Evolutionary conservation across 768 basidiomycete species (phyloP), one percentile per base, ranked within the genome.

Genomic region (Lyophyllum shimeji): DNA sequence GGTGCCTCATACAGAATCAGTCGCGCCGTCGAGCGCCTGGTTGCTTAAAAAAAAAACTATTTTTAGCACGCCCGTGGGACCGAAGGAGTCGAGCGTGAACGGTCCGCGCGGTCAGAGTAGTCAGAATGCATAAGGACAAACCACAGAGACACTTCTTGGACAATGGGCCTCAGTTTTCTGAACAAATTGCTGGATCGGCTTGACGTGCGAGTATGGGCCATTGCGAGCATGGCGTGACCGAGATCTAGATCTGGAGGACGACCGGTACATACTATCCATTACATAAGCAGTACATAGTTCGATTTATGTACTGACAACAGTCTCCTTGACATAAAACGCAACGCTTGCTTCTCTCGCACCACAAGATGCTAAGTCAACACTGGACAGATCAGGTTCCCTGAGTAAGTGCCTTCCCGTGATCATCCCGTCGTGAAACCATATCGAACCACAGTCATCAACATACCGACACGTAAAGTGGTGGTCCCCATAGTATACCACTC

Each of bases 161-260:
- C n/a, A n/a, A n/a, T n/a, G n/a, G n/a, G n/a, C n/a, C n/a, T n/a
- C n/a, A n/a, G n/a, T n/a, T n/a, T n/a, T n/a, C n/a, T n/a, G n/a
- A n/a, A n/a, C n/a, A n/a, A n/a, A n/a, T n/a, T n/a, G n/a, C n/a
- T n/a, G n/a, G n/a, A n/a, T n/a, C n/a, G n/a, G n/a, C n/a, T n/a
- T n/a, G n/a, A 29, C 45, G 21, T 40, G 39, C 17, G n/a, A 18
- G 39, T 47, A 47, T 47, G 46, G 46, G 46, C 46, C 46, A 47
- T 47, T 47, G 46, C 46, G 18, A 47, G 46, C 46, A 47, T 47
- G 46, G 46, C 27, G 27, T 47, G 24, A 17, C 46, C 46, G 17
- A 47, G 46, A 47, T 47, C 46, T 47, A 37, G 15, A 40, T 40
- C 39, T 40, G 39, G 17, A 18, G 17, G 17, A 15, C 2, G 3